Evolutionary conservation across 495 filamentous ascomycete species (phyloP).

Genomic region (Lasiosphaeria hispida): DNA sequence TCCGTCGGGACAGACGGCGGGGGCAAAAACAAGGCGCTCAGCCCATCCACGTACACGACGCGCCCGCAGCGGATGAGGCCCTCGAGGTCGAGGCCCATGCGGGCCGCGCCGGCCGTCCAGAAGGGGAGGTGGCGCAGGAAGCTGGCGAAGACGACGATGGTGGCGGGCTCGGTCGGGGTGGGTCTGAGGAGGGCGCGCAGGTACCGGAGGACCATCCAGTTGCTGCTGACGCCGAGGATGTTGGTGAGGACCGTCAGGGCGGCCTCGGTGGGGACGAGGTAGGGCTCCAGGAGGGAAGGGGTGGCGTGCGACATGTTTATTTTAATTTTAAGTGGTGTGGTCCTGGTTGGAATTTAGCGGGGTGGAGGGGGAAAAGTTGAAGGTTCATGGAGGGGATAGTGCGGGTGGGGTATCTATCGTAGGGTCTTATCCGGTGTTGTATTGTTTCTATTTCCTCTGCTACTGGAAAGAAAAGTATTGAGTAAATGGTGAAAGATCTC

Average conservation of each 20-base stretch:
- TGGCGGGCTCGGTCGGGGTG: constrained; percentile 2
- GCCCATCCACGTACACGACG: constrained; percentile 72
- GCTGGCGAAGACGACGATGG: constrained; percentile 71
- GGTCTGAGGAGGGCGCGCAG: constrained; percentile 54
- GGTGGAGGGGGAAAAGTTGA: too few species aligned
- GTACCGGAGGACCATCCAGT: constrained; percentile 70
- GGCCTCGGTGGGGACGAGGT: constrained; percentile 45
- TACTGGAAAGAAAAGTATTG: too few species aligned
- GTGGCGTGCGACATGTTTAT: constrained; percentile 2
- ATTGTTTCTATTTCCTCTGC: too few species aligned
- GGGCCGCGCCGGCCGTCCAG: constrained; percentile 64
- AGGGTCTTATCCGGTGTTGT: too few species aligned
- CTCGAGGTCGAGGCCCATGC: constrained; percentile 70
- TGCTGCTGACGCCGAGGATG: constrained; percentile 66
- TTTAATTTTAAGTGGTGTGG: neutral
- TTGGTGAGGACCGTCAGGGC: constrained; percentile 68
- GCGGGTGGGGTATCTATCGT: too few species aligned
- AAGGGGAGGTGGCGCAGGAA: constrained; percentile 75
- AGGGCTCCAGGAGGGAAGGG: constrained; percentile 66
- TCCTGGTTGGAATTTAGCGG: neutral
- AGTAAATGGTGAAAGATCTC: too few species aligned
- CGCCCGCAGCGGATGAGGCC: constrained; percentile 52
- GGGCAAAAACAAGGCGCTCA: constrained; percentile 27
- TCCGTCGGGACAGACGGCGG: neutral
- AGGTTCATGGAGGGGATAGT: too few species aligned